Conservation (phyloP, 1,139 yeast species). For the Candida tunisiensis region DNA sequence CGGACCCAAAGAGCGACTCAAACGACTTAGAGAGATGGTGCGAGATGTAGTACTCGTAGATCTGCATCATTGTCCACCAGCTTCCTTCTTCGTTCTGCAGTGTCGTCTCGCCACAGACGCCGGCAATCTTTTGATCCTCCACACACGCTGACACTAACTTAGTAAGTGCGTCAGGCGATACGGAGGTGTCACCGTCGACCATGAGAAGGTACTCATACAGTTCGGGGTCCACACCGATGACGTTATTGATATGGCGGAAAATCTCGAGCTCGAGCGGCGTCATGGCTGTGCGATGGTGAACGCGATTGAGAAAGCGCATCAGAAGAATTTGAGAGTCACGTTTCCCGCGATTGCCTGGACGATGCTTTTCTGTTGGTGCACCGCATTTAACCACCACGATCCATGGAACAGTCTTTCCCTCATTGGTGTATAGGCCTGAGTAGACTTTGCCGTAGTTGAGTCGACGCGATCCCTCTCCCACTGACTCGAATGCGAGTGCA, state of each 20-base stretch:
- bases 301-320: conserved; percentile 23
- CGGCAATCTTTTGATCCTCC: conserved; percentile 21
- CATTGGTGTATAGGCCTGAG: conserved; percentile 23
- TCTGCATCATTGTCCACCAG: conserved; percentile 25
- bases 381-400: conserved; percentile 24
- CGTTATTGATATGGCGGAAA: conserved; percentile 24
- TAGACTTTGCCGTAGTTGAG: conserved; percentile 24
- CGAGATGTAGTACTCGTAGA: conserved; percentile 25
- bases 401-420: conserved; percentile 24
- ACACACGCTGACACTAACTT: conserved; percentile 22
- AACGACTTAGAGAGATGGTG: conserved; percentile 26
- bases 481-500: conserved; percentile 19
- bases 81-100: conserved; percentile 21
- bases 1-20: conserved; percentile 24
- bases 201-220: conserved; percentile 22
- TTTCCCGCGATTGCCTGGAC: conserved; percentile 27
- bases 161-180: conserved; percentile 20
- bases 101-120: conserved; percentile 26
- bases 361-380: conserved; percentile 15
- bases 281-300: conserved; percentile 23
- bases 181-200: conserved; percentile 26
- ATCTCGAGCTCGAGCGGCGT: conserved; percentile 23
- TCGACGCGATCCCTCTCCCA: conserved; percentile 23
- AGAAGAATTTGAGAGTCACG: conserved; percentile 25
- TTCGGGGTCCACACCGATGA: conserved; percentile 26